Percentiles rank a stretch among this genome's conserved stretches.
Evolutionary conservation across 805 yeast species (phyloP).

Genomic region (Candida loeiensis): DNA sequence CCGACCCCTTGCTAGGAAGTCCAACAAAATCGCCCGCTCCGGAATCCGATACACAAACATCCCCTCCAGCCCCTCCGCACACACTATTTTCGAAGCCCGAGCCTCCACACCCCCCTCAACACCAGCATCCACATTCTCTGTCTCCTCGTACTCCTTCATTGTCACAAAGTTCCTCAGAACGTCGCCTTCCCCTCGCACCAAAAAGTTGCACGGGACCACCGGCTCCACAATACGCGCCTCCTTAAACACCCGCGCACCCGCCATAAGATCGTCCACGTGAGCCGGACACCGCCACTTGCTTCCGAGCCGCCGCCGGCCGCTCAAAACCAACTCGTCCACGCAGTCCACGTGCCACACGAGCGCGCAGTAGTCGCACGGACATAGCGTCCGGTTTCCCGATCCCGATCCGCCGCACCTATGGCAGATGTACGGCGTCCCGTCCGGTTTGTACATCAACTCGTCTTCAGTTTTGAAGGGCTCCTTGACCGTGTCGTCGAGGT

Average conservation of each 20-base stretch:
- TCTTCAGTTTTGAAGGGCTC: conserved; percentile 48
- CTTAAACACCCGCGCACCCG: conserved; percentile 35
- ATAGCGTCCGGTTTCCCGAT: conserved; percentile 48
- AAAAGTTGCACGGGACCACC: conserved; percentile 1
- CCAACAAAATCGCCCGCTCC: conserved; percentile 63
- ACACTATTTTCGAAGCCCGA: conserved; percentile 17
- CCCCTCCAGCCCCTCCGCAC: conserved; percentile 14
- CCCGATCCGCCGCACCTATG: conserved; percentile 75
- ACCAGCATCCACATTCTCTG: conserved; percentile 2
- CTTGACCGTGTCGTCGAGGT: conserved; percentile 47
- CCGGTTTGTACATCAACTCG: conserved; percentile 60
- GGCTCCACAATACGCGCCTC: conserved; percentile 56
- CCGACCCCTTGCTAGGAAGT: conserved; percentile 41
- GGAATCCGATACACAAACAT: conserved; percentile 61
- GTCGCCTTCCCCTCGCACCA: conserved; percentile 3
- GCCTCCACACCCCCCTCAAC: conserved; percentile 22
- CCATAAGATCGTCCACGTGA: conserved; percentile 56
- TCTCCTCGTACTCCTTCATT: conserved; percentile 1
- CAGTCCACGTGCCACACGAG: conserved; percentile 90
- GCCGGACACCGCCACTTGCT: conserved; percentile 90
- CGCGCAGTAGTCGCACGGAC: conserved; percentile 80
- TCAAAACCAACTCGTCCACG: conserved; percentile 67
- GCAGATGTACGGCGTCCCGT: conserved; percentile 69
- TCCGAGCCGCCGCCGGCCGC: conserved; percentile 64
- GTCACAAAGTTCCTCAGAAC: not conserved